Evolutionary conservation across 257 asterid species (phyloP).

Genomic region (Leptodermis oblonga): DNA sequence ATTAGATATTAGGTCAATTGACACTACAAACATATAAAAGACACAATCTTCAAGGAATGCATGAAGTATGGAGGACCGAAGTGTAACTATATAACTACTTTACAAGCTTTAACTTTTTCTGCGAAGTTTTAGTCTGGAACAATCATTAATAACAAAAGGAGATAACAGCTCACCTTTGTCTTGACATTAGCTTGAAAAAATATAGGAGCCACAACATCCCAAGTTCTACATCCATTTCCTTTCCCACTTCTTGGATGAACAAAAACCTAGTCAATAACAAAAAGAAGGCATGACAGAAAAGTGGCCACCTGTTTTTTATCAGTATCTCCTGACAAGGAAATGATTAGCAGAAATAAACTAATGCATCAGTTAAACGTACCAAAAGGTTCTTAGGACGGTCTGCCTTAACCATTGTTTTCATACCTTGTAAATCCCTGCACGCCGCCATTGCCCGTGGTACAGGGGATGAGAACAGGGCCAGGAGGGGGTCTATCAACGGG

Average conservation of each 20-base stretch:
- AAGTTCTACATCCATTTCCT: constrained; percentile 67
- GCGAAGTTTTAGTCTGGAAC: neutral
- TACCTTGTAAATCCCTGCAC: too few relatives aligned
- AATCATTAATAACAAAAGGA: constrained; percentile 2
- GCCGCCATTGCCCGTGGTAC: too few relatives aligned
- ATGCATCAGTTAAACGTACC: constrained; percentile 42
- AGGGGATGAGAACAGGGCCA: too few relatives aligned
- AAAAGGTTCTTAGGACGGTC: constrained; percentile 76
- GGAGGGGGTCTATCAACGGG: too few relatives aligned
- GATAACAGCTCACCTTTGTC: constrained; percentile 55
- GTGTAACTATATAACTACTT: too few relatives aligned
- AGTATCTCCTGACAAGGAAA: constrained; percentile 17
- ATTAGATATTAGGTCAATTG: neutral
- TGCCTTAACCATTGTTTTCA: too few relatives aligned
- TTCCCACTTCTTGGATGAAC: constrained; percentile 95
- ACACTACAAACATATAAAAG: too few relatives aligned
- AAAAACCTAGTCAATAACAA: constrained; percentile 66
- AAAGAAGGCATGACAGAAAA: constrained; percentile 17
- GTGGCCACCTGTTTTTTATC: constrained; percentile 19
- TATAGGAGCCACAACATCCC: constrained; percentile 88
- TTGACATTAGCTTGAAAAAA: constrained; percentile 81
- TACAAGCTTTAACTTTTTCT: neutral
- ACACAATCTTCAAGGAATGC: too few relatives aligned
- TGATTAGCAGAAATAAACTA: constrained; percentile 5
- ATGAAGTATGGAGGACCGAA: too few relatives aligned